Conservation (phyloP, 2,329 filamentous ascomycete genomes). For the Fusarium protoensiforme region DNA sequence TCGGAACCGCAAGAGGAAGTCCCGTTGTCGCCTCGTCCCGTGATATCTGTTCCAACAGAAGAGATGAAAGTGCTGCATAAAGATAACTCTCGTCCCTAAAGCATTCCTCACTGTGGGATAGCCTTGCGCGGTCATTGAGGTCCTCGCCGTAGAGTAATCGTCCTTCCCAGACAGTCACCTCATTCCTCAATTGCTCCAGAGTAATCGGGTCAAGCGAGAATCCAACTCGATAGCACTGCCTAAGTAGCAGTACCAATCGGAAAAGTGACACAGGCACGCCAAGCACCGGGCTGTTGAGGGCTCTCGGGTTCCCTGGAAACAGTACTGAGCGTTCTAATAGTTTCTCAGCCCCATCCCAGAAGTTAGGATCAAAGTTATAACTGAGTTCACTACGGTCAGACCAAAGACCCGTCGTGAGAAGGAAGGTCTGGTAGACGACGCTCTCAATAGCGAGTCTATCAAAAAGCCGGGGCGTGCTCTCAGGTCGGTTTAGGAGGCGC, state of each 20-base stretch:
- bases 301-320: neutral
- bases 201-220: neutral
- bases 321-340: slow-evolving; percentile 17
- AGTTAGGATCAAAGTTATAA: slow-evolving; percentile 17
- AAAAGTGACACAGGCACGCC: neutral
- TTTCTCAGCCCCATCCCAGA: slow-evolving; percentile 33
- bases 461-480: slow-evolving; percentile 19
- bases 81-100: neutral
- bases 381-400: slow-evolving; percentile 6
- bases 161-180: neutral
- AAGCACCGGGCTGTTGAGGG: neutral
- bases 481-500: slow-evolving; percentile 11
- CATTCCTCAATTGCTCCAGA: neutral
- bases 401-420: slow-evolving; percentile 34
- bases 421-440: slow-evolving; percentile 39
- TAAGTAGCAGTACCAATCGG: neutral
- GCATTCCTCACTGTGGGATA: neutral
- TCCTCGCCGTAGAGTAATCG: neutral
- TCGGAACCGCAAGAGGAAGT: neutral
- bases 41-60: neutral
- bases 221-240: neutral
- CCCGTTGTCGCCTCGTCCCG: neutral
- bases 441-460: slow-evolving; percentile 39
- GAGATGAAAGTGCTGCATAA: neutral
- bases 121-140: neutral